A percentile compares a stretch with the other conserved stretches of the same genome.
Evolutionary conservation across 225 moss, liverwort and hornwort species (phyloP).

Genomic region (Climacium dendroides): DNA sequence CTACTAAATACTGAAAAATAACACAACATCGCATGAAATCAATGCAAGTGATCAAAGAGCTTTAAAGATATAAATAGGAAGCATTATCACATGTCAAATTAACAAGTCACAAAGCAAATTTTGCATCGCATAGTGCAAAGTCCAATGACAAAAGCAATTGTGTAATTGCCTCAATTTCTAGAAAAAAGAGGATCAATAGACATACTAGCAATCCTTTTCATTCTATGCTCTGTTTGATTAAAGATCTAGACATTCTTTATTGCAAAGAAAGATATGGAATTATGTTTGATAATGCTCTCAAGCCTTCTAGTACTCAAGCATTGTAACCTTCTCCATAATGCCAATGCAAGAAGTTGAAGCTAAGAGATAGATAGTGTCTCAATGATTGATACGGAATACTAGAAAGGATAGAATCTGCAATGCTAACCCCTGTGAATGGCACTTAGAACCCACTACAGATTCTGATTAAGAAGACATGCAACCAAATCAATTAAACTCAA

Average conservation of each 20-base stretch:
- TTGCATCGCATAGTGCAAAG: neutral
- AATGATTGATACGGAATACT: neutral
- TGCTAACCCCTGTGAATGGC: neutral
- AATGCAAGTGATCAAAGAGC: neutral
- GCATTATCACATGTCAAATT: neutral
- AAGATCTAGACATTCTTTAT: neutral
- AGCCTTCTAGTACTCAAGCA: accelerated
- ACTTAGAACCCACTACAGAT: neutral
- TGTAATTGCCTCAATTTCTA: neutral
- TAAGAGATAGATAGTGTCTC: neutral
- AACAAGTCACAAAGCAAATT: neutral
- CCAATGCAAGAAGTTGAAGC: neutral
- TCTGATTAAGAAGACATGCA: neutral
- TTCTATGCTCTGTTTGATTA: neutral
- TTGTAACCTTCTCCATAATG: neutral
- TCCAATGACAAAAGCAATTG: neutral
- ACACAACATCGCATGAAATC: no score
- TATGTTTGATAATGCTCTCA: neutral
- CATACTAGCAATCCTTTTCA: neutral
- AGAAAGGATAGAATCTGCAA: neutral
- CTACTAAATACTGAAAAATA: neutral
- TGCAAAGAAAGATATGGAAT: neutral
- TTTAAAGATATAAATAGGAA: neutral
- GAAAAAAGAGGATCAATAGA: neutral
- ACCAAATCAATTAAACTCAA: neutral